Evolutionary conservation across 73 alveolate species (phyloP).

Genomic region (Breviolum minutum): DNA sequence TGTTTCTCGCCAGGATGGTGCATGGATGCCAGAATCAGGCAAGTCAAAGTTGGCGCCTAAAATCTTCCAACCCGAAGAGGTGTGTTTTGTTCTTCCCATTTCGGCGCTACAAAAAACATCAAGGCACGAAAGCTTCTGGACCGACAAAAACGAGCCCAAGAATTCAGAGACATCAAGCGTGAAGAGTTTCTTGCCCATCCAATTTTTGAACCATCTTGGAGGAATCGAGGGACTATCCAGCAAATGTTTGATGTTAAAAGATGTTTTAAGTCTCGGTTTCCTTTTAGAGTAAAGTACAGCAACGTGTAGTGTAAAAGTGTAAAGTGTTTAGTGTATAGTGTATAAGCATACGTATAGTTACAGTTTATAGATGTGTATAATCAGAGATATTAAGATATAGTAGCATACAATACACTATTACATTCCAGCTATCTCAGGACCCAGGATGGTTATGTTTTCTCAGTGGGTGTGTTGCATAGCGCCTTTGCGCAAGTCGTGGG

Average conservation of each 20-base stretch:
- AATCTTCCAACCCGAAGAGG: not conserved
- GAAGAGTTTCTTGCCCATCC: not conserved
- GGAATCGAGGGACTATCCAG: too few relatives aligned
- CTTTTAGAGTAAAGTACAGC: too few relatives aligned
- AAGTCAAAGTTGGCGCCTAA: not conserved
- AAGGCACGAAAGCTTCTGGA: constrained; percentile 35
- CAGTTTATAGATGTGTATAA: too few relatives aligned
- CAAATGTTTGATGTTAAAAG: too few relatives aligned
- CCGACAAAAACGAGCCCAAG: constrained; percentile 1
- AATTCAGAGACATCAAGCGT: constrained; percentile 1
- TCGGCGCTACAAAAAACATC: not conserved
- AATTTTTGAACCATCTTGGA: not conserved
- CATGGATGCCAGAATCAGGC: constrained; percentile 6
- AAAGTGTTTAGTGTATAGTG: too few relatives aligned
- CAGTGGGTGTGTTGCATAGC: too few relatives aligned
- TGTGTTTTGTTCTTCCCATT: not conserved
- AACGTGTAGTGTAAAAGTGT: too few relatives aligned
- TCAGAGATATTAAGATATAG: too few relatives aligned
- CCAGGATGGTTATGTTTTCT: too few relatives aligned
- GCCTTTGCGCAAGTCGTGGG: too few relatives aligned
- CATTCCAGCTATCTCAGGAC: not conserved
- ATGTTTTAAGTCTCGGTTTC: too few relatives aligned
- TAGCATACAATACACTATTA: not conserved
- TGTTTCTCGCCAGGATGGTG: constrained; percentile 19
- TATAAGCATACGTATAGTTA: too few relatives aligned